A percentile compares a stretch with the other conserved stretches of the same genome.
Conservation (phyloP, 441 rosid species). For the Adansonia gregorii region DNA sequence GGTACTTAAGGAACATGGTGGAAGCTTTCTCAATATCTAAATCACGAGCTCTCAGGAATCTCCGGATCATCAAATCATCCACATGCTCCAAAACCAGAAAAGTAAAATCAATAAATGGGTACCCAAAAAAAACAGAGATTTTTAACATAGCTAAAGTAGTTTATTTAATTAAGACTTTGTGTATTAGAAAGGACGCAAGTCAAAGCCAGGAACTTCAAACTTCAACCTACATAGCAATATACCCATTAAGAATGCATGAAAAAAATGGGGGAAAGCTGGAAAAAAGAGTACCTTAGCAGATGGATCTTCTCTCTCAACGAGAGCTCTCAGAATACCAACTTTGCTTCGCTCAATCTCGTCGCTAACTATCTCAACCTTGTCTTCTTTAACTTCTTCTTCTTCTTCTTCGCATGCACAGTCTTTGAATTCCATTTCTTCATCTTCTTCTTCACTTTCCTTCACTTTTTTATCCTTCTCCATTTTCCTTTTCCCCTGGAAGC, state of each 20-base stretch:
- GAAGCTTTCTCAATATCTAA: constrained; percentile 84
- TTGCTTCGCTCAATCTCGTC: constrained; percentile 71
- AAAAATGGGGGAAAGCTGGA: neutral
- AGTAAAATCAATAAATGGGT: neutral
- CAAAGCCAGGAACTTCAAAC: neutral
- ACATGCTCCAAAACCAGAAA: constrained; percentile 48
- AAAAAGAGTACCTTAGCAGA: constrained; percentile 58
- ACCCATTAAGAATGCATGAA: neutral
- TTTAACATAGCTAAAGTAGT: neutral
- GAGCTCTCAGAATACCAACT: constrained; percentile 76
- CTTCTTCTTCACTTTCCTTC: constrained; percentile 20
- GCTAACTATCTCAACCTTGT: constrained; percentile 34
- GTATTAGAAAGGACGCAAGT: neutral
- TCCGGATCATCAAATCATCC: constrained; percentile 76
- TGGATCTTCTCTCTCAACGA: constrained; percentile 71
- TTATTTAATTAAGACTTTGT: neutral
- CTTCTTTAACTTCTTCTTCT: constrained; percentile 28
- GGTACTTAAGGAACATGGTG: constrained; percentile 62
- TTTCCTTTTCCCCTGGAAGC: neutral
- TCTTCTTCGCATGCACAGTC: constrained; percentile 19
- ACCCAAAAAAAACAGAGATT: neutral
- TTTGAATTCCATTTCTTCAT: constrained; percentile 26
- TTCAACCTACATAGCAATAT: neutral
- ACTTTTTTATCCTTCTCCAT: constrained; percentile 30
- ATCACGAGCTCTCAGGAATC: constrained; percentile 90